phyloP scores from a whole-genome alignment of 768 basidiomycete genomes.

The Russula emetica region DNA sequence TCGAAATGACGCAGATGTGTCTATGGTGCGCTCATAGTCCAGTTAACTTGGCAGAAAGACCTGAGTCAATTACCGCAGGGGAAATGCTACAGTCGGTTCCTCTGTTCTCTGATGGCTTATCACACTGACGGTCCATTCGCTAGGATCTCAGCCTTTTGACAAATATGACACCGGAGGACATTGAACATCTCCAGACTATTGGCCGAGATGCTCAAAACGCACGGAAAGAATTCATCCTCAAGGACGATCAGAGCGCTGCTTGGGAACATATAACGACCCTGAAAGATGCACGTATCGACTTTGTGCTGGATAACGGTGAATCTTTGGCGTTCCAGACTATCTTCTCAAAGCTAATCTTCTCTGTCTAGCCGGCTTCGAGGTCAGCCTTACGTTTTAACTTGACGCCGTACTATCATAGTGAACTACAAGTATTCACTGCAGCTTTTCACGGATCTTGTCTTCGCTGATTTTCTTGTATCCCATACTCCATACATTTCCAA shows the following conservation, averaged over 20 bases:
- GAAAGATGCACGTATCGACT: slow-evolving; percentile 58
- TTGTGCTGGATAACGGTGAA: slow-evolving; percentile 87
- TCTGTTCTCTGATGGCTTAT: neutral
- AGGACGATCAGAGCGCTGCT: slow-evolving; percentile 69
- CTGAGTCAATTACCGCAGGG: slow-evolving; percentile 47
- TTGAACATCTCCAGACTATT: slow-evolving; percentile 76
- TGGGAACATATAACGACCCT: slow-evolving; percentile 69
- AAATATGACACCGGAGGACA: slow-evolving; percentile 76
- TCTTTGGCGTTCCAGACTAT: neutral
- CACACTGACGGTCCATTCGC: slow-evolving; percentile 2
- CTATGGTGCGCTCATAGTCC: slow-evolving; percentile 53
- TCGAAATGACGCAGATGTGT: slow-evolving; percentile 87
- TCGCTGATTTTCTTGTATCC: slow-evolving; percentile 90
- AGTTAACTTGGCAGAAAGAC: neutral
- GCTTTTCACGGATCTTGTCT: slow-evolving; percentile 90
- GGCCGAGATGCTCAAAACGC: slow-evolving; percentile 76
- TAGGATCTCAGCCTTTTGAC: slow-evolving; percentile 90
- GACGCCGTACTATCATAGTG: neutral
- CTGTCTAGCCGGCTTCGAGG: slow-evolving; percentile 82
- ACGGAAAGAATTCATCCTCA: slow-evolving; percentile 74
- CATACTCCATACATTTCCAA: slow-evolving; percentile 77
- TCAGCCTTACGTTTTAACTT: slow-evolving; percentile 31
- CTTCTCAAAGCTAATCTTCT: neutral
- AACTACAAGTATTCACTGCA: slow-evolving; percentile 33
- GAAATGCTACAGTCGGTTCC: slow-evolving; percentile 78